phyloP scores from a whole-genome alignment of 2,329 filamentous ascomycete genomes.

The Ophiosphaerella herpotricha region DNA sequence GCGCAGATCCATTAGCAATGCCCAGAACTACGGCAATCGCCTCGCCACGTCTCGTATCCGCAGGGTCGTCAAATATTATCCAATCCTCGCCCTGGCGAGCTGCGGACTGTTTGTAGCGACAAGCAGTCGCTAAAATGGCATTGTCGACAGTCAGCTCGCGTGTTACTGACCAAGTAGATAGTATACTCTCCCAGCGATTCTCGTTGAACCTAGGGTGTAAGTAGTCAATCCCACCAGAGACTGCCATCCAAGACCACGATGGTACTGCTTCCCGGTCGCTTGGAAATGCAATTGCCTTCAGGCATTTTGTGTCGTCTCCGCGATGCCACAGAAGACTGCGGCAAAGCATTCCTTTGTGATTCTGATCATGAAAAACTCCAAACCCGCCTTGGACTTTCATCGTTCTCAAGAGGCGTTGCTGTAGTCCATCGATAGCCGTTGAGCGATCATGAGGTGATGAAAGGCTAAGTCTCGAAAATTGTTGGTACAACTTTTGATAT shows the following conservation, averaged over 20 bases:
- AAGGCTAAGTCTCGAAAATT: conserved; percentile 37
- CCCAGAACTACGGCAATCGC: neutral
- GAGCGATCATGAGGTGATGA: conserved; percentile 29
- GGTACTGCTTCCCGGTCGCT: neutral
- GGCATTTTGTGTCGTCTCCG: neutral
- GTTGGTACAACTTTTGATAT: conserved; percentile 4
- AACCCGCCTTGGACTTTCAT: conserved; percentile 30
- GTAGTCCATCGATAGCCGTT: conserved; percentile 33
- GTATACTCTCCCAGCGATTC: conserved; percentile 17
- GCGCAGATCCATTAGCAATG: neutral
- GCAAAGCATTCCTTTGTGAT: conserved; percentile 8
- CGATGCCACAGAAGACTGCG: conserved; percentile 14
- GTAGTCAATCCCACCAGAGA: conserved; percentile 21
- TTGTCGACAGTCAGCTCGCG: neutral
- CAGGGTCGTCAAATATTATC: neutral
- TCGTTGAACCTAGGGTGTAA: conserved; percentile 6
- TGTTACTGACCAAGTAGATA: conserved; percentile 4
- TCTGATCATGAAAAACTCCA: conserved; percentile 35
- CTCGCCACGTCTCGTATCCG: neutral
- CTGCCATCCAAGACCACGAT: conserved; percentile 23
- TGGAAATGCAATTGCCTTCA: conserved; percentile 7
- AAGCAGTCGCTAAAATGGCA: neutral
- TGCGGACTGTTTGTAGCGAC: too few species aligned
- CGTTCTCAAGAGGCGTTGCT: conserved; percentile 32
- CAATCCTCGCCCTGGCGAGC: too few species aligned